Percentiles rank a stretch among this genome's conserved stretches.
These are phyloP conservation scores for Ustilago crameri DNA, from an alignment of 1,284 basidiomycete species.

Conservation along the genomic window DNA sequence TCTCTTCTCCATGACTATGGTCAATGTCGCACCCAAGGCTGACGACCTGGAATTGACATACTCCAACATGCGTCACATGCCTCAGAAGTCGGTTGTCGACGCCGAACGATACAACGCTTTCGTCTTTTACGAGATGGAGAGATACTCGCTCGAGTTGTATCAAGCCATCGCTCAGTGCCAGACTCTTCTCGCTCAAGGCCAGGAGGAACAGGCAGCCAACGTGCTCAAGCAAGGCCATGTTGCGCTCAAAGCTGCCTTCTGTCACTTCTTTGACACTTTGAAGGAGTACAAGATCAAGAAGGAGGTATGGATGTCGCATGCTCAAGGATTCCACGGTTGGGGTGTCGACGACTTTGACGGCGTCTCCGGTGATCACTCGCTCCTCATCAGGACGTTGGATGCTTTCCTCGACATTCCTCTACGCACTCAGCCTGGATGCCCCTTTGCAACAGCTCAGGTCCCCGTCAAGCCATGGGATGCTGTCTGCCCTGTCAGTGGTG, in stretches of 20 bases:
- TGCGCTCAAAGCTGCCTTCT: conserved; percentile 42
- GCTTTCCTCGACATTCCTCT: conserved; percentile 43
- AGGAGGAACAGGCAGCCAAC: conserved; percentile 33
- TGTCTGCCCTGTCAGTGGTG: conserved; percentile 24
- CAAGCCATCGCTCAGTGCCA: conserved; percentile 38
- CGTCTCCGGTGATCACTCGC: conserved; percentile 46
- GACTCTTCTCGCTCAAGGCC: conserved; percentile 15
- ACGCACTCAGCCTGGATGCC: conserved; percentile 34
- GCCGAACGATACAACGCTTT: conserved; percentile 47
- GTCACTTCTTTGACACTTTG: conserved; percentile 45
- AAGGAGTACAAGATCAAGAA: conserved; percentile 49
- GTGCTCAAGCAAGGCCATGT: conserved; percentile 35
- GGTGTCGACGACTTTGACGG: conserved; percentile 48
- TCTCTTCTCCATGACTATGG: conserved; percentile 46
- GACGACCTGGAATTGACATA: conserved; percentile 31
- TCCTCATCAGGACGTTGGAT: conserved; percentile 41
- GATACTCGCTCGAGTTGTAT: conserved; percentile 32
- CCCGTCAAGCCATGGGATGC: conserved; percentile 28
- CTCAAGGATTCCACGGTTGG: conserved; percentile 51
- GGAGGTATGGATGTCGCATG: conserved; percentile 50
- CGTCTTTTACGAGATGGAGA: conserved; percentile 50
- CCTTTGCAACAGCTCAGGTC: conserved; percentile 35
- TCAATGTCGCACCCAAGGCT: conserved; percentile 25
- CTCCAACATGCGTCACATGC: conserved; percentile 52
- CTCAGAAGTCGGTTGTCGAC: conserved; percentile 24